Base-by-base conservation (phyloP, 2,329 filamentous ascomycete species). In the Endocalyx cinctus region DNA sequence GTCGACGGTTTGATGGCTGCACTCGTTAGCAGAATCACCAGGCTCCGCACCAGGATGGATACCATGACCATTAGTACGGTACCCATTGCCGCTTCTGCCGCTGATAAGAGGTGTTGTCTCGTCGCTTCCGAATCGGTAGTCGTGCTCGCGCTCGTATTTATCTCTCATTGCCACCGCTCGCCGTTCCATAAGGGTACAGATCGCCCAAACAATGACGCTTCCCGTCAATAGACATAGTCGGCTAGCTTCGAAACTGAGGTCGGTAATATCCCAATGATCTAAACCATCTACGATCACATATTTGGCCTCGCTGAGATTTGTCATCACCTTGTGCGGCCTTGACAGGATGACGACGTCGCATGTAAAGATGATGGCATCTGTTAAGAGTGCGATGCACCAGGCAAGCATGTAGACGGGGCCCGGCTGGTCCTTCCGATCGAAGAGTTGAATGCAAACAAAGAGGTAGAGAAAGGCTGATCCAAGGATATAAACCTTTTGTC, bases 391-490 rank as follows among this genome's bases (percentile, higher is more conserved):
- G 27, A 87, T 62, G 26, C 72, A 57, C 92, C 92, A 98, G 48
- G 87, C 80, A 29, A 83, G 62, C 35, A 90, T 74, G 60, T 96
- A 88, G 33, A 86, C 80, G 29, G 80, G 67, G 31, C 82, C 89
- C 1, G 92, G 92, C 10, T 85, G 85, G 20, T 87, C 81, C 42
- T 77, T 79, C 54, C 84, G 84, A 59, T 96, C 89, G 51, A 94
- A 72, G 37, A 97, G 74, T 18, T 88, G 88, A 52, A 96, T 83
- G 46, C 94, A 73, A 46, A 95, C 75, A 47, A 95, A 81, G 31
- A 85, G 74, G 65, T 94, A 92, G 43, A 92, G 79, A 68, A 94
- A 95, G 46, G 88, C 84, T 27, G 86, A 83, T 34, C 83, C 87
- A 36, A 87, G 76, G 43, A 94, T 70, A 60, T 94, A 94, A 54